Base-by-base conservation (phyloP, 805 yeast species). In the Cyberlindnera euphorbiae region DNA sequence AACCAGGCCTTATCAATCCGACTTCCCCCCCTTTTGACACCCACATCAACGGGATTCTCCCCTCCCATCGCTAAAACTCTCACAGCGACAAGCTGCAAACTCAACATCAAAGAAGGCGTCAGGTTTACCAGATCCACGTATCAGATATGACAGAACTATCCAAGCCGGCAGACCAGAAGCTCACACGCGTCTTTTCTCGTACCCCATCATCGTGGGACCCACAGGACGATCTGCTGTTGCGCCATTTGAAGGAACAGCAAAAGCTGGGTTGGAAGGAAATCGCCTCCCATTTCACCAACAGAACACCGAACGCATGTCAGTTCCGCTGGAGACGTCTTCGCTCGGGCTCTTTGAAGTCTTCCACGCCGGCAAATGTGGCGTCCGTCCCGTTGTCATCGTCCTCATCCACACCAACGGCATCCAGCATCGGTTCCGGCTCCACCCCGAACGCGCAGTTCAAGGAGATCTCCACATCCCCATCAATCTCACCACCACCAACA, bases 231-330 rank as follows among this genome's bases (percentile, higher is more conserved):
- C 62, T 76, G 36, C 54, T 83, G 18, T 61, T 84, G 34, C 70
- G 93, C 35, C 84, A 81, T 50, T 67, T 86, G 52, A 86, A 86
- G 59, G 95, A 86, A 56, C 77, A 78, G 43, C 84, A 79, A 56
- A 83, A 82, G 55, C 68, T 85, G 47, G 95, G 95, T 1, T 86
- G 95, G 95, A 78, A 86, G 58, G 95, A 86, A 47, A 85, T 86
- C 33, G 80, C 93, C 2, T 70, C 79, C 23, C 83, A 82, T 52
- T 86, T 86, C 58, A 71, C 76, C 28, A 81, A 81, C 56, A 66
- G 95, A 54, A 86, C 95, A 3, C 88, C 94, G 25, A 86, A 84
- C 55, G 94, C 94, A 3, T 84, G 95, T 51, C 94, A 84, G 61
- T 84, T 84, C 55, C 73, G 95, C 49, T 86, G 95, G 95, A 72